Conservation (phyloP, 1,284 basidiomycete genomes). For the Cutaneotrichosporon mucoides region DNA sequence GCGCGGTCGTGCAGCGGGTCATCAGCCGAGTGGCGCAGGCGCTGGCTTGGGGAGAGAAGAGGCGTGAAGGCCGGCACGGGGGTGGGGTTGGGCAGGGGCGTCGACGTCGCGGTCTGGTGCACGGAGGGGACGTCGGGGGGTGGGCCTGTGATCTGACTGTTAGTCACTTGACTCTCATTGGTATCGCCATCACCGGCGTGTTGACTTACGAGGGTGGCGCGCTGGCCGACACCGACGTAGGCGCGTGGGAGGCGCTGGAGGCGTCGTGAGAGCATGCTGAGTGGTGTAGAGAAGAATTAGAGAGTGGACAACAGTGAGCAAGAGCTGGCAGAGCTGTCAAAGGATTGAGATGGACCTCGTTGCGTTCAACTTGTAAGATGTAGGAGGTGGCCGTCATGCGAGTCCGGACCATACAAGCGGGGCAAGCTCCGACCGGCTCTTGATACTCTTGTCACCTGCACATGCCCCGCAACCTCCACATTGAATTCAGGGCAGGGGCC, state of each 20-base stretch:
- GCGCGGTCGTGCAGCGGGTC: conserved; percentile 15
- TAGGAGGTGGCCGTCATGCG: too few relatives aligned
- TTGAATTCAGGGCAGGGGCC: not conserved
- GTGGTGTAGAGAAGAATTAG: conserved; percentile 1
- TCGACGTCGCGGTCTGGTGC: conserved; percentile 24
- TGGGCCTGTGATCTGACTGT: conserved; percentile 48
- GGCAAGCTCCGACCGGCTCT: conserved; percentile 8
- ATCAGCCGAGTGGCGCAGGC: conserved; percentile 21
- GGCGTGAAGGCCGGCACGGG: conserved; percentile 34
- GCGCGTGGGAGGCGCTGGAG: conserved; percentile 5
- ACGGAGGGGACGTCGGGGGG: conserved; percentile 31
- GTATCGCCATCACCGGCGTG: too few relatives aligned
- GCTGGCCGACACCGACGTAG: not conserved
- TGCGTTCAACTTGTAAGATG: too few relatives aligned
- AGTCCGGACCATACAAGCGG: conserved; percentile 2
- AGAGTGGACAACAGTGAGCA: not conserved
- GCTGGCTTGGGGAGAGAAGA: conserved; percentile 19
- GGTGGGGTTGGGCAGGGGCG: conserved; percentile 34
- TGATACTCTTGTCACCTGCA: not conserved
- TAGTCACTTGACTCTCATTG: conserved; percentile 42
- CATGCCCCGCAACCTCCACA: not conserved
- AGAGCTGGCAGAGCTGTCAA: not conserved
- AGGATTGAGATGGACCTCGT: not conserved
- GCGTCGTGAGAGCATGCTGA: conserved; percentile 17
- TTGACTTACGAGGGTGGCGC: conserved; percentile 7